phyloP scores from a whole-genome alignment of 2,329 filamentous ascomycete genomes.

The Ceratocystis lukuohia region DNA sequence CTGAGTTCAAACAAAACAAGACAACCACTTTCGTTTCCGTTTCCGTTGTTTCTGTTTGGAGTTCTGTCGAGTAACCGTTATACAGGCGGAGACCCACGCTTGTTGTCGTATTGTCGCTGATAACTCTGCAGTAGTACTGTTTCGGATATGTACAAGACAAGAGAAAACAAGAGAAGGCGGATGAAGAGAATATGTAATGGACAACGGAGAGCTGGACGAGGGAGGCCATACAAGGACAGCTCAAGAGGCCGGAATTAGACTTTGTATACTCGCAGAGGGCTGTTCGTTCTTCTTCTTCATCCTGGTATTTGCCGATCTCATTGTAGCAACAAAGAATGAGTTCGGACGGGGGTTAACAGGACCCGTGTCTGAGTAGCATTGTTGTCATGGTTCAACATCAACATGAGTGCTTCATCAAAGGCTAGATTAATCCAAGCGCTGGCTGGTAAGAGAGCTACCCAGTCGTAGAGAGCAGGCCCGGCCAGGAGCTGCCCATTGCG shows the following conservation, averaged over 20 bases:
- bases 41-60: not conserved
- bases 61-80: conserved; percentile 4
- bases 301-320: not conserved
- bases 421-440: not conserved
- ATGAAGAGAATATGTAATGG: not conserved
- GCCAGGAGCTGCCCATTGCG: too few species aligned
- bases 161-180: not conserved
- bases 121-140: not conserved
- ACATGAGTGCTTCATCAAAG: not conserved
- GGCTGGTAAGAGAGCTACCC: too few species aligned
- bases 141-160: not conserved
- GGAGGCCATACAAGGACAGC: not conserved
- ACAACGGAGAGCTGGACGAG: not conserved
- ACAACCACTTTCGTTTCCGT: not conserved
- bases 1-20: not conserved
- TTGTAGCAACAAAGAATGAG: not conserved
- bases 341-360: not conserved
- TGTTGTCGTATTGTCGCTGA: not conserved
- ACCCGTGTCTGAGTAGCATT: not conserved
- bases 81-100: not conserved
- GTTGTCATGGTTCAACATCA: not conserved
- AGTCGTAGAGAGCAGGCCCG: too few species aligned
- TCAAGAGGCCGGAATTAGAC: not conserved
- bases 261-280: not conserved
- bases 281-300: not conserved